Base-by-base conservation (phyloP, 2,329 filamentous ascomycete species). In the Tolypocladium ophioglossoides region DNA sequence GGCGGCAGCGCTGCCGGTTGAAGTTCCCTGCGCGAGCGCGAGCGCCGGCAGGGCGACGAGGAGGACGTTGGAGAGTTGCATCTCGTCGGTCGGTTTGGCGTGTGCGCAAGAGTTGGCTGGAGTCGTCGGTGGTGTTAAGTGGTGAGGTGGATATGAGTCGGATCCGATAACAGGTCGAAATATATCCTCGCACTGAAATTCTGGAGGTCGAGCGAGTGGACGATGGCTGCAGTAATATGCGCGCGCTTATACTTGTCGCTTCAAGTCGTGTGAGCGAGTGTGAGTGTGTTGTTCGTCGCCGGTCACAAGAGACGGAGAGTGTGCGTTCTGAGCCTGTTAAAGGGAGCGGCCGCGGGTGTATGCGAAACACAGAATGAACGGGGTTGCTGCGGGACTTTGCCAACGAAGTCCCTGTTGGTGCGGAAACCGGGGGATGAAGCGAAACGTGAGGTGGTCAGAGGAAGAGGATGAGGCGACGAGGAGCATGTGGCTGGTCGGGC, bases 1-100 rank as follows among this genome's bases (percentile, higher is more conserved):
- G 27, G 24, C 52, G 20, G 11, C 2, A 50, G 52, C n/a, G 39
- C 46, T 40, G 47, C 70, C 70, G 24, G 75, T 78, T 20, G 58
- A 27, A 52, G 60, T 55, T 14, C 65, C 67, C 52, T 72, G 64
- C 39, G 78, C 78, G 52, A 78, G 62, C 56, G 78, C 80, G 63
- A 82, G 65, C 52, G 79, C 71, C 62, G 80, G 79, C 64, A 84
- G 72, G 58, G 77, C 66, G 57, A 75, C 74, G 56, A 78, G 66
- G 63, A 77, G 55, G 56, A 82, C 62, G 34, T 74, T 68, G 48
- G 66, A 65, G 60, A 72, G 62, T 49, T 71, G 55, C 57, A 61
- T 58, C 16, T 44, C 52, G 52, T 52, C 27, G 48, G 10, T 18
- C 16, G 0, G 16, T 38, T 38, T n/a, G 24, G 30, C 41, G 41